These are phyloP conservation scores for Arthonia radiata DNA, from an alignment of 495 filamentous ascomycete species.

Conservation along the genomic window DNA sequence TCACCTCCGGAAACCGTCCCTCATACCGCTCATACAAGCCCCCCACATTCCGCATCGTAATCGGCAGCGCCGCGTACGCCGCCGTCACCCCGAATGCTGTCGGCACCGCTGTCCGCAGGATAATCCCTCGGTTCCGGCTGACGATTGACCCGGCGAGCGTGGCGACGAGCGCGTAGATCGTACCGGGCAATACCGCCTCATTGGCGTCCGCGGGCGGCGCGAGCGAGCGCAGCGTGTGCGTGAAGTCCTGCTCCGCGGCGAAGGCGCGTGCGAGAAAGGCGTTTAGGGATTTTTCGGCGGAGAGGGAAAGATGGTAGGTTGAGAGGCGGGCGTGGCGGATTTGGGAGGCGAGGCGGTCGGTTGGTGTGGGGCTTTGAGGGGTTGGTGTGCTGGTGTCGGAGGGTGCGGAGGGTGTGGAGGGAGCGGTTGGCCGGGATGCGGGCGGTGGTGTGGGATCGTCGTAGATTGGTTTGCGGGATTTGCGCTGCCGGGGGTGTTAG, in stretches of 20 bases:
- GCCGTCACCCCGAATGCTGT: conserved; percentile 14
- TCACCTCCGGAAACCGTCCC: conserved; percentile 54
- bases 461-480: conserved; percentile 4
- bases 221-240: conserved; percentile 61
- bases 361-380: conserved; percentile 43
- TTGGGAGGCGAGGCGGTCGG: conserved; percentile 69
- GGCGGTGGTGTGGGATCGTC: conserved; percentile 5
- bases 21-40: conserved; percentile 75
- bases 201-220: conserved; percentile 59
- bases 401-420: conserved; percentile 8
- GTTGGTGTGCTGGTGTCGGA: conserved; percentile 8
- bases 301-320: conserved; percentile 44
- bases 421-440: conserved; percentile 5
- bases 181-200: conserved; percentile 64
- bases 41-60: conserved; percentile 48
- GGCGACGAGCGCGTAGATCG: conserved; percentile 72
- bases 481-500: conserved; percentile 10
- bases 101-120: conserved; percentile 45
- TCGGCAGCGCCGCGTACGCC: conserved; percentile 15
- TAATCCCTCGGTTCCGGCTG: conserved; percentile 56
- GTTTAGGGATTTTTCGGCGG: conserved; percentile 58
- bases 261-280: conserved; percentile 46
- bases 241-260: conserved; percentile 57
- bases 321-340: conserved; percentile 59
- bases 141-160: conserved; percentile 84